These are phyloP conservation scores for Diaporthe sp. DNA, from an alignment of 2,329 filamentous ascomycete genomes.

Conservation along the genomic window DNA sequence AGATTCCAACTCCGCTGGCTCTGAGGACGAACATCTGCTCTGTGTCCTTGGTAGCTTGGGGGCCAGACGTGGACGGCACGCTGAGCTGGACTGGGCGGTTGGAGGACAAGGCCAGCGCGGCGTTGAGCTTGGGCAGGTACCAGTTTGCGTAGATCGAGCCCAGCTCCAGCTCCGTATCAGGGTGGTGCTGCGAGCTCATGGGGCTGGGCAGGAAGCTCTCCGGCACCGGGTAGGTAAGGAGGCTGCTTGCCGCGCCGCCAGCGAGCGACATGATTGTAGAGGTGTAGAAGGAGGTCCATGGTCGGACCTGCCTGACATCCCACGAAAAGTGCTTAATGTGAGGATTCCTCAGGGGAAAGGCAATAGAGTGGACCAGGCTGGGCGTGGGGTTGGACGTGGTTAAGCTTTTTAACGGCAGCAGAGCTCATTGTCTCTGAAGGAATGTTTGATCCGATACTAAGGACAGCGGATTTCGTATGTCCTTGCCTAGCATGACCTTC, in stretches of 20 bases:
- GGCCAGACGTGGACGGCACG: conserved; percentile 49
- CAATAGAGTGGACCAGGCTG: conserved; percentile 82
- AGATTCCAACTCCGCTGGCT: no score
- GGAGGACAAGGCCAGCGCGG: conserved; percentile 81
- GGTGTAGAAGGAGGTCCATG: conserved; percentile 84
- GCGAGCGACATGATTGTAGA: conserved; percentile 78
- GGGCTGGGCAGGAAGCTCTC: conserved; percentile 70
- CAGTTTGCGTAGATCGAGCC: conserved; percentile 80
- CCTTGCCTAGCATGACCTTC: no score
- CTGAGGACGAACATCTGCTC: conserved; percentile 68
- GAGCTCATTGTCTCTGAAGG: no score
- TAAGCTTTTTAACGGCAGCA: no score
- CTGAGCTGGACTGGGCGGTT: conserved; percentile 69
- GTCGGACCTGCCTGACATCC: conserved; percentile 88
- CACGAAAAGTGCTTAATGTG: conserved; percentile 92
- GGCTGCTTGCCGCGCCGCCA: conserved; percentile 68
- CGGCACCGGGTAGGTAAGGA: conserved; percentile 78
- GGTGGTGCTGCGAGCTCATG: conserved; percentile 68
- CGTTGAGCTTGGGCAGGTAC: conserved; percentile 89
- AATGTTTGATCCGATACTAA: no score
- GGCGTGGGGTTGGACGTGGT: conserved; percentile 84
- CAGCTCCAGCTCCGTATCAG: conserved; percentile 82
- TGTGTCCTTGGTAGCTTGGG: conserved; percentile 48
- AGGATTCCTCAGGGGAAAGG: conserved; percentile 73
- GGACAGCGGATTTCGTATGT: no score